Evolutionary conservation across 345 rosid genomes (phyloP).

Genomic region (Pelargonium nanum): DNA sequence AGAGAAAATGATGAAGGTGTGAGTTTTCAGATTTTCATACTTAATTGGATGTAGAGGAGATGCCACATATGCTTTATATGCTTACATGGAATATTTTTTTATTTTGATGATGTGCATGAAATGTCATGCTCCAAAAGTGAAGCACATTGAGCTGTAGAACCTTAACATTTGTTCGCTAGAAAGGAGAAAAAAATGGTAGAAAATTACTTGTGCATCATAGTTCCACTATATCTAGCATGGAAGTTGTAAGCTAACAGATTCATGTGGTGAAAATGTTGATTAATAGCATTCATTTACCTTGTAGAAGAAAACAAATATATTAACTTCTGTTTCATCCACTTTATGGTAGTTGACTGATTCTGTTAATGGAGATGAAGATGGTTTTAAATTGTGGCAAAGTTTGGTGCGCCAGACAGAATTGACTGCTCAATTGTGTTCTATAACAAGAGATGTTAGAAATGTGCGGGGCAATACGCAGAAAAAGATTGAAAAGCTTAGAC

Average conservation of each 20-base stretch:
- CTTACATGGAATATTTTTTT: no score
- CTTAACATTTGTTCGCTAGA: no score
- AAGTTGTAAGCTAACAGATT: not conserved
- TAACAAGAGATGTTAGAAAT: slow-evolving; percentile 81
- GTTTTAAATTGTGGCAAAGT: slow-evolving; percentile 77
- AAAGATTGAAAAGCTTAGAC: slow-evolving; percentile 94
- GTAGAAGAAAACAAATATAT: no score
- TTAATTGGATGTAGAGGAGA: not conserved
- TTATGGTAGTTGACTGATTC: slow-evolving; percentile 50
- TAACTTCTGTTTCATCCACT: not conserved
- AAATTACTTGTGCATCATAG: no score
- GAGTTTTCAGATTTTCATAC: slow-evolving; percentile 11
- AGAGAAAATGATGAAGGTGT: slow-evolving; percentile 68
- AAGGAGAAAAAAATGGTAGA: no score
- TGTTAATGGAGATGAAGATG: slow-evolving; percentile 61
- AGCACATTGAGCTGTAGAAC: no score
- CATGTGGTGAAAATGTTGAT: no score
- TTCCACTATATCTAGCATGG: not conserved
- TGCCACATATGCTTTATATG: not conserved
- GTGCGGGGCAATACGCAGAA: slow-evolving; percentile 98
- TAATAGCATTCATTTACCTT: no score
- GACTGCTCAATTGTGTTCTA: slow-evolving; percentile 90
- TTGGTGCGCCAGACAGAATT: slow-evolving; percentile 89
- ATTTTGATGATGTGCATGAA: no score
- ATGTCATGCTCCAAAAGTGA: no score